These are phyloP conservation scores for Geoglossum glabrum DNA, from an alignment of 495 filamentous ascomycete genomes.

Conservation along the genomic window DNA sequence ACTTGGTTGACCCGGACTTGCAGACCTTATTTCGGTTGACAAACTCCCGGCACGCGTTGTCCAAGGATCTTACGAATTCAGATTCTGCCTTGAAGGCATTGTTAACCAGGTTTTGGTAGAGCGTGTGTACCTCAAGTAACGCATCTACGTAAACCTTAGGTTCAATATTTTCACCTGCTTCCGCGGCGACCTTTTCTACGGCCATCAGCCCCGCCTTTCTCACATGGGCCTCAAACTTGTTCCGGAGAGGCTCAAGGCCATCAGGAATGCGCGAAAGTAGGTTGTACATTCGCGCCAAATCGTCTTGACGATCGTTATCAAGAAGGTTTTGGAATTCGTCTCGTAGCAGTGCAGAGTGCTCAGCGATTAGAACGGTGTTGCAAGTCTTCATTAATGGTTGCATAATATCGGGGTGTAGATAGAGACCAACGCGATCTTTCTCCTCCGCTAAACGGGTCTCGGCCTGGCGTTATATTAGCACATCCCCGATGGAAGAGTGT, in stretches of 20 bases:
- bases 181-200: conserved; percentile 76
- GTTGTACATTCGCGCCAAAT: conserved; percentile 91
- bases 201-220: conserved; percentile 69
- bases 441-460: conserved; percentile 83
- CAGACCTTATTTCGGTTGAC: conserved; percentile 94
- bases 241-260: conserved; percentile 73
- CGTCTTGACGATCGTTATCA: conserved; percentile 84
- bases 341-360: conserved; percentile 61
- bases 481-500: neutral
- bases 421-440: conserved; percentile 82
- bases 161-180: conserved; percentile 66
- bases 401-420: conserved; percentile 77
- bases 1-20: conserved; percentile 76
- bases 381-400: conserved; percentile 67
- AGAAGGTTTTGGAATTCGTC: conserved; percentile 95
- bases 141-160: conserved; percentile 94
- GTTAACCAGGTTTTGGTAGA: conserved; percentile 81
- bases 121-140: conserved; percentile 77
- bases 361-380: conserved; percentile 71
- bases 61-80: conserved; percentile 88
- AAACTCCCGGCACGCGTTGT: conserved; percentile 94
- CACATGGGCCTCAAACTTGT: conserved; percentile 82
- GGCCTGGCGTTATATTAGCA: conserved; percentile 23
- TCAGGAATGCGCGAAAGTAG: conserved; percentile 80
- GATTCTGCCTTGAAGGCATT: conserved; percentile 87